Evolutionary conservation across 352 stramenopile species (phyloP), one percentile per base, ranked within the genome.

Genomic region (Pythium diclinum): DNA sequence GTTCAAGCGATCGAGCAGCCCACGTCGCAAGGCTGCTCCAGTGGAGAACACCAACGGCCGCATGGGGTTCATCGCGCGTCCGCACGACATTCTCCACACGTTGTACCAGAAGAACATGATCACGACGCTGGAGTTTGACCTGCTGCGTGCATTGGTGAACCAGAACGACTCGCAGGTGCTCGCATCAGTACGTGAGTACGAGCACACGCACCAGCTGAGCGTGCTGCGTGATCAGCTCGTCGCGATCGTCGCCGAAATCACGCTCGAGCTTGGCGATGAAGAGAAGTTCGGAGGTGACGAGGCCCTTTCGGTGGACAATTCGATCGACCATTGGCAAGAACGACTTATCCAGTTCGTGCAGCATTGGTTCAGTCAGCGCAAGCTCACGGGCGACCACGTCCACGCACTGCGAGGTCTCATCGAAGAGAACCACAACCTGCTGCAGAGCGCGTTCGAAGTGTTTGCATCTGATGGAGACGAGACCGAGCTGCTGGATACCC

Each of bases 381-480:
- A 71, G 0, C 59, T 92, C 23, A 71, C 71, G 1, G 49, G 61
- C 0, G 70, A 76, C 2, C 70, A 83, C 11, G 78, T 73, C 0
- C 71, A 49, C 0, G 81, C 80, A 4, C 51, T 92, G 61, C 74
- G 69, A 5, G 48, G 36, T 36, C 72, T 92, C 59, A 75, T 88
- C 0, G 53, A 48, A 3, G 72, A 84, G 32, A 72, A 74, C 5
- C 83, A 92, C 58, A 84, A 89, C 47, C 66, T 92, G 47, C 38
- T 92, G 46, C 76, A 92, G 57, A 92, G 83, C 48, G 79, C 83
- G 13, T 90, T 85, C 40, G 83, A 92, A 56, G 83, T 89, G 2
- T 92, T 78, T 54, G 69, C 67, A 32, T 77, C 64, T 2, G 83
- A 92, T 44, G 69, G 69, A 0, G 83, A 92, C 48, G 83, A 76